These are phyloP conservation scores for Golubevia sp. DNA, from an alignment of 1,284 basidiomycete species.

Conservation along the genomic window DNA sequence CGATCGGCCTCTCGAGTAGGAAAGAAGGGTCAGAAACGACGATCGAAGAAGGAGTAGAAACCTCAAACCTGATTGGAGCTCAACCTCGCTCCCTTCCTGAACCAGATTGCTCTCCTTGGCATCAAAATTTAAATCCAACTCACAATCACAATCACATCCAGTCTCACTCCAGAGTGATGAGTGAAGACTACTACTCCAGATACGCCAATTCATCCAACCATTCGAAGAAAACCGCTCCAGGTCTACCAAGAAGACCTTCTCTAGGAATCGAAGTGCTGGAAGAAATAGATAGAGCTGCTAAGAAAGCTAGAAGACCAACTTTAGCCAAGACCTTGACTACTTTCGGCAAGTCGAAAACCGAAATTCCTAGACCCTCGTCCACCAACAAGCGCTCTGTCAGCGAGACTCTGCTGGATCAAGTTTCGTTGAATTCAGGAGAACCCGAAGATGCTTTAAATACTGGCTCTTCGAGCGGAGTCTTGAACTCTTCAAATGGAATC, in stretches of 20 bases:
- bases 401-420: too few relatives aligned
- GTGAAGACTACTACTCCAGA: neutral
- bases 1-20: neutral
- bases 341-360: too few relatives aligned
- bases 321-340: conserved; percentile 2
- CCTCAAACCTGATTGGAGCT: neutral
- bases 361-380: too few relatives aligned
- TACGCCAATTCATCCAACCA: neutral
- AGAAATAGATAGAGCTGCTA: conserved; percentile 23
- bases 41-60: neutral
- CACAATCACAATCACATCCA: neutral
- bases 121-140: neutral
- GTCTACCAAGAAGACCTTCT: neutral
- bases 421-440: too few relatives aligned
- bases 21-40: neutral
- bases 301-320: conserved; percentile 7
- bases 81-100: conserved; percentile 37
- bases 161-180: neutral
- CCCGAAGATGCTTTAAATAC: too few relatives aligned
- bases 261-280: conserved; percentile 43
- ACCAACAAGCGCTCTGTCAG: too few relatives aligned
- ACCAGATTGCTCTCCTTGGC: conserved; percentile 2
- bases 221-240: neutral
- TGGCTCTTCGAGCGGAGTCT: too few relatives aligned
- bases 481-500: too few relatives aligned